Evolutionary conservation across 106 monocot species (phyloP).

Genomic region (Apostasia ramifera): DNA sequence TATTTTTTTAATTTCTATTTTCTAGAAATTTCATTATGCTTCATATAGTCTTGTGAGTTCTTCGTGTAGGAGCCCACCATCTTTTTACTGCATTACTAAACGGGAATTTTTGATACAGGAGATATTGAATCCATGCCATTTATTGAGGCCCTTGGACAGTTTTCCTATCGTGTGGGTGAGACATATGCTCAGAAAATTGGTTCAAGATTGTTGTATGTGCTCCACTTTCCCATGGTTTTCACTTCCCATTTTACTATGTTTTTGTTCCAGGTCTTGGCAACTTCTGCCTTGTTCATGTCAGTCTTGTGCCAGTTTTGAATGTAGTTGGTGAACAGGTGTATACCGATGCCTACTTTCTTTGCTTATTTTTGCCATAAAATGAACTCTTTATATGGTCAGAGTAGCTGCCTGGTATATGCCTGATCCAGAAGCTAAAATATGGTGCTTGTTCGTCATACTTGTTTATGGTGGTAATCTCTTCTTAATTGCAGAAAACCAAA

Average conservation of each 20-base stretch:
- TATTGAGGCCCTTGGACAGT: slow-evolving; percentile 31
- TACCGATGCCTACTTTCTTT: background rate
- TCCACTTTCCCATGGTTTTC: background rate
- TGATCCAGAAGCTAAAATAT: no score
- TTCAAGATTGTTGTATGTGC: background rate
- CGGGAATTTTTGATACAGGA: slow-evolving; percentile 20
- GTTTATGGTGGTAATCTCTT: background rate
- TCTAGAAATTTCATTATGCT: background rate
- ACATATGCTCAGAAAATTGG: background rate
- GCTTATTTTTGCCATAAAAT: background rate
- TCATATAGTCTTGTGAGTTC: slow-evolving; percentile 4
- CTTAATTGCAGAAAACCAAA: slow-evolving; percentile 39
- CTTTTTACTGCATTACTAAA: background rate
- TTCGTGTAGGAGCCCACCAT: background rate
- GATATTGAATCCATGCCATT: slow-evolving; percentile 33
- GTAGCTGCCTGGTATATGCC: background rate
- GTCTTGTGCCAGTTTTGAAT: slow-evolving; percentile 75
- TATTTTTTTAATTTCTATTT: background rate
- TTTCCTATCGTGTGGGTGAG: slow-evolving; percentile 26
- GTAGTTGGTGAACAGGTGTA: slow-evolving; percentile 79
- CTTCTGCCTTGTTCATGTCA: slow-evolving; percentile 79
- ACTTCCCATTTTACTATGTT: background rate
- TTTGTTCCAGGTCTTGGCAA: slow-evolving; percentile 55
- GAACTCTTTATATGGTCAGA: background rate
- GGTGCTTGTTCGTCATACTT: background rate